Evolutionary conservation across 192 early-diverging fungal genomes (phyloP).

Genomic region (Rhizoclosmatium globosum): DNA sequence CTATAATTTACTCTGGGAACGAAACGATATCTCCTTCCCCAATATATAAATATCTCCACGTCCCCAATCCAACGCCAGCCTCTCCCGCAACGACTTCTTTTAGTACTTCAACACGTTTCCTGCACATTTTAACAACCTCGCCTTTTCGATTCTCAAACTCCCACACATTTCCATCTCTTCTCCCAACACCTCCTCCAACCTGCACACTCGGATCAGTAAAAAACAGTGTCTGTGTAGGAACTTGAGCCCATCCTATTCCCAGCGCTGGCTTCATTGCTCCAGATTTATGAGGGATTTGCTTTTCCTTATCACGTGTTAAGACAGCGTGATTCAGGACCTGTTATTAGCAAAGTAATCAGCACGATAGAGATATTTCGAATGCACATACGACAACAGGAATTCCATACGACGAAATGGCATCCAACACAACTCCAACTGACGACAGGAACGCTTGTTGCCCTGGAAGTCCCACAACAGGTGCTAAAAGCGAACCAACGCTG

Average conservation of each 20-base stretch:
- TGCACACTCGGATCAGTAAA: conserved; percentile 12
- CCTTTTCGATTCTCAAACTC: conserved; percentile 31
- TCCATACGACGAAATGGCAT: conserved; percentile 4
- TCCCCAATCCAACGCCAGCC: background rate
- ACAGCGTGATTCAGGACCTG: conserved; percentile 26
- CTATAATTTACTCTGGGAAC: background rate
- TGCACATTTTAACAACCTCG: background rate
- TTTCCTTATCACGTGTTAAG: background rate
- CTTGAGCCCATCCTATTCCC: conserved; percentile 3
- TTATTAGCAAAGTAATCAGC: background rate
- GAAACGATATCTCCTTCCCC: background rate
- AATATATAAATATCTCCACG: conserved; percentile 23
- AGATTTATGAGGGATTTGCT: background rate
- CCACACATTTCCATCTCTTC: conserved; percentile 3
- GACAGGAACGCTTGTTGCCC: background rate
- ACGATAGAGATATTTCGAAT: too few species aligned
- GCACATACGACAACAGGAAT: conserved; percentile 21
- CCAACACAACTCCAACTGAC: background rate
- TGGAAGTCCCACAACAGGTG: conserved; percentile 22
- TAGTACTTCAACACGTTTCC: conserved; percentile 25
- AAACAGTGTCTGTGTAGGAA: conserved; percentile 24
- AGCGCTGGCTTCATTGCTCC: conserved; percentile 7
- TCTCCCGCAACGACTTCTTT: background rate
- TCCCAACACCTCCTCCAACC: background rate
- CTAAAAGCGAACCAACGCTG: conserved; percentile 28